Evolutionary conservation across 345 rosid genomes (phyloP), one percentile per base, ranked within the genome.

Genomic region (Passiflora organensis): DNA sequence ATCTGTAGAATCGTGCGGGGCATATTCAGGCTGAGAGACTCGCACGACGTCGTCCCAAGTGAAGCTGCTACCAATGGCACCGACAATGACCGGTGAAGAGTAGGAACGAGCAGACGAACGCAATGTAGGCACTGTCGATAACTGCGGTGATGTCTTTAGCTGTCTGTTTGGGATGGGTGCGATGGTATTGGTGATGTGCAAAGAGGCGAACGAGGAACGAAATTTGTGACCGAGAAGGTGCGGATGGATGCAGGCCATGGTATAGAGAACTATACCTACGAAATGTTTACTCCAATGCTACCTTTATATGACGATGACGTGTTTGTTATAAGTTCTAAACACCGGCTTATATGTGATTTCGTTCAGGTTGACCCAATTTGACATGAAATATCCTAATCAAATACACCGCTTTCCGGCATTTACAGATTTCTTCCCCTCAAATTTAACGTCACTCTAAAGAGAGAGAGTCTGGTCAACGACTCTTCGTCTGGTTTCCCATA

Each of bases 31-130:
- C 6, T 34, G 76, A 56, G 83, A 81, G 51, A 55, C 65, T 59
- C 58, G 62, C 48, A 64, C 43, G 55, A 78, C 86, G 70, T 87
- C 85, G 71, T 83, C 79, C 96, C 95, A 91, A 6, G 89, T 75
- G 82, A 87, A 82, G 58, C 64, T 39, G 20, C 43, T 10, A 21
- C 13, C 4, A 1, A 19, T 34, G 32, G 20, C 36, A 16, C 34
- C 16, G 16, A 53, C 47, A 22, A 37, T n/a, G 18, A 38, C 49
- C 2, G 45, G 6, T 4, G 39, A 1, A 18, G 57, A 32, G 58
- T 11, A 37, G 10, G 39, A n/a, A 36, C 0, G 13, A 16, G 47
- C 18, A 39, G 22, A 15, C 1, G 22, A 9, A 43, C 13, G 48
- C 14, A 9, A 55, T 13, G 32, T 14, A 18, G 43, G 34, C 2